Evolutionary conservation across 2,329 filamentous ascomycete species (phyloP), one percentile per base, ranked within the genome.

Genomic region (Lasiodiplodia gonubiensis): DNA sequence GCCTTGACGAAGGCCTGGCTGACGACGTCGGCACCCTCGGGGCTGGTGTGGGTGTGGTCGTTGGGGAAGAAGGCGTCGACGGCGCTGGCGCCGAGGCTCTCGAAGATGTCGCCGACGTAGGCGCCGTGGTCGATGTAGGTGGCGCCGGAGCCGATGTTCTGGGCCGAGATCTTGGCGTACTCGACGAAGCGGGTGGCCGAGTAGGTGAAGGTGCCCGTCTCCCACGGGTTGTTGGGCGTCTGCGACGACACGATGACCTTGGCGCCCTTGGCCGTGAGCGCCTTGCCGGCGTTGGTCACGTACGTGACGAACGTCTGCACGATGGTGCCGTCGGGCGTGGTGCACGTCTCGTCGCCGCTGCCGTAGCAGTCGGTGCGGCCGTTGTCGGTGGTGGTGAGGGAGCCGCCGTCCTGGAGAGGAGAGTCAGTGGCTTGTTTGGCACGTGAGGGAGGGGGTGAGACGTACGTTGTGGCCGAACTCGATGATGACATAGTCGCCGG

Each of bases 401-500:
- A 83, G 0, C 88, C 86, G 11, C 88, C 89, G 55, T 75, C 73
- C 59, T 63, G 30, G 4, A 16, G 46, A 2, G 23, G 18, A n/a
- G 14, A 21, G 18, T 18, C 37, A n/a, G 14, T 70, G 70, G 51
- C 14, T 69, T 69, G 11, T 14, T 14, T 46, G 14, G 16, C n/a
- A 57, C 11, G 33, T 37, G 18, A 69, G 70, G 91, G 52, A 54
- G 2, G 52, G 8, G 52, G 18, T 14, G 23, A 37, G 37, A 33
- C 59, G 33, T 27, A 63, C 59, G 70, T 91, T 91, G 79, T 91
- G 89, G 0, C 89, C 89, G 69, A 91, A 89, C 71, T 90, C 88
- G 66, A 91, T 89, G 37, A 90, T 80, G 0, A 90, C 87, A 76
- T 85, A 88, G 74, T 91, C 89, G 4, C 86, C 87, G 0, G 80